These are phyloP conservation scores for Pyrenula massariospora DNA, from an alignment of 495 filamentous ascomycete genomes.

Conservation along the genomic window DNA sequence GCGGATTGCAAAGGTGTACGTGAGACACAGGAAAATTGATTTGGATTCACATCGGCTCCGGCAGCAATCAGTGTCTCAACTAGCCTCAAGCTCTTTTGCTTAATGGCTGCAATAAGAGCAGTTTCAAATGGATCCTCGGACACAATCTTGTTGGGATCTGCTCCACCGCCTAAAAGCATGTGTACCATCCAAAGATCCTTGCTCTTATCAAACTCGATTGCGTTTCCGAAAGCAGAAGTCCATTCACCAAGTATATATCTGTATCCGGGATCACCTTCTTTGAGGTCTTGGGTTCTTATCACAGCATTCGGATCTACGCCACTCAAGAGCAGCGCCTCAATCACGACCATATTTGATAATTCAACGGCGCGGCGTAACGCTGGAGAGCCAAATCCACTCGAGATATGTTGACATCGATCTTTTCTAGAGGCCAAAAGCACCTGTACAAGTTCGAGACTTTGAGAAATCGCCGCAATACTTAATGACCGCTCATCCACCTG, in stretches of 20 bases:
- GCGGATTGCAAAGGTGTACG: conserved; percentile 13
- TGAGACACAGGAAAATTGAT: neutral
- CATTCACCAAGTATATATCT: no score
- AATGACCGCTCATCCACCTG: neutral
- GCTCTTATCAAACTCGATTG: neutral
- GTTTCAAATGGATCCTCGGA: neutral
- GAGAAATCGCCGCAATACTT: neutral
- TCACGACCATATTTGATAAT: neutral
- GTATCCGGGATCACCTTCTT: no score
- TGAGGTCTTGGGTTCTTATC: neutral
- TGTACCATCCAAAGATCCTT: neutral
- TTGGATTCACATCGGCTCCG: neutral
- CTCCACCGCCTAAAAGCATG: neutral
- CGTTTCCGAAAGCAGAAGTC: neutral
- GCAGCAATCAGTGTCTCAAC: conserved; percentile 1
- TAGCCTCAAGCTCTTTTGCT: conserved; percentile 4
- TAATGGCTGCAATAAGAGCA: conserved; percentile 1
- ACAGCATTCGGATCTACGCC: neutral
- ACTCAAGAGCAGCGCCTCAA: neutral
- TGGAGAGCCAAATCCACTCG: neutral
- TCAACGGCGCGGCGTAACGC: neutral
- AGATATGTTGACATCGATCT: neutral
- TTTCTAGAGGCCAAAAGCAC: neutral
- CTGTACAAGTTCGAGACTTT: neutral
- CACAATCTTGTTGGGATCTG: neutral